These are phyloP conservation scores for Talaromyces trachyspermus DNA, from an alignment of 495 filamentous ascomycete species.

Conservation along the genomic window DNA sequence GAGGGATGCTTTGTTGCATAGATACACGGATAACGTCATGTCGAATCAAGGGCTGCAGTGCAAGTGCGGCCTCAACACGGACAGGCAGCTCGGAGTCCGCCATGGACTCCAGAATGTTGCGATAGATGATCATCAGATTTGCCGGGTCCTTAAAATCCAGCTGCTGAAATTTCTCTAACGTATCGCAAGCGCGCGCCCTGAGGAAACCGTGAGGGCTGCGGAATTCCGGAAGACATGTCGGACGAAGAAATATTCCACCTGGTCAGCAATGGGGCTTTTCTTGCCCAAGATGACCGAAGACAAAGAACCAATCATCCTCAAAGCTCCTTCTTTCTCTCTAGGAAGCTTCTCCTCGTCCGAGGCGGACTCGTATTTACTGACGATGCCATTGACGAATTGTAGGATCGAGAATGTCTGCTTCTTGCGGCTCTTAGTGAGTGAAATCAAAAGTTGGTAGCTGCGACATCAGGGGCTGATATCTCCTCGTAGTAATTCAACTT, in stretches of 20 bases:
- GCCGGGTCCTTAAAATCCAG: conserved; percentile 92
- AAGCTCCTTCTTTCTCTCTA: conserved; percentile 89
- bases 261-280: conserved; percentile 93
- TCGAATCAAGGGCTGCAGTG: conserved; percentile 88
- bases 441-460: conserved; percentile 94
- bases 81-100: conserved; percentile 86
- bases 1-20: conserved; percentile 98
- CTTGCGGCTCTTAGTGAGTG: conserved; percentile 86
- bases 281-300: conserved; percentile 91
- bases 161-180: conserved; percentile 93
- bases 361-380: conserved; percentile 80
- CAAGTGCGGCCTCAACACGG: conserved; percentile 88
- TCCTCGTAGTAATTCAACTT: conserved; percentile 98
- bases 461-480: conserved; percentile 89
- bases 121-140: conserved; percentile 91
- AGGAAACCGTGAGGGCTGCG: conserved; percentile 88
- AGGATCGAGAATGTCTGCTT: conserved; percentile 94
- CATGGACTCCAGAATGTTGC: conserved; percentile 95
- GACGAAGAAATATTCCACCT: conserved; percentile 99
- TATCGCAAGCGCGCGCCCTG: conserved; percentile 90
- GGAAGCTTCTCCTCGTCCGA: conserved; percentile 83
- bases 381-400: conserved; percentile 85
- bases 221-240: conserved; percentile 97
- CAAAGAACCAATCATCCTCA: conserved; percentile 95
- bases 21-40: conserved; percentile 87